These are phyloP conservation scores for Aspergillus sp. DNA, from an alignment of 2,329 filamentous ascomycete species.

Conservation along the genomic window DNA sequence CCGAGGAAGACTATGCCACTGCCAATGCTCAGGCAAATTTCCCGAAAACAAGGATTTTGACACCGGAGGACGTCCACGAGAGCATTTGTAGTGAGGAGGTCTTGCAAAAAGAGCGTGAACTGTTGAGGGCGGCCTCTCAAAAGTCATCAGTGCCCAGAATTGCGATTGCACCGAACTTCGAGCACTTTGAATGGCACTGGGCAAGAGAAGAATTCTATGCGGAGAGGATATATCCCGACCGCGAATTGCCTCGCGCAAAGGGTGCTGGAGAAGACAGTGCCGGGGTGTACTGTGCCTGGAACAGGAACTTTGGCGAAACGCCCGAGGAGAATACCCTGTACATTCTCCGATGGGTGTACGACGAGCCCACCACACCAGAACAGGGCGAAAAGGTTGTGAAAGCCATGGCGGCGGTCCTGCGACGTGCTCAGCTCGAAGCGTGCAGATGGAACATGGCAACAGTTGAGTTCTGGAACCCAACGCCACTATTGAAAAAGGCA, in stretches of 20 bases:
- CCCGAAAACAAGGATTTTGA: conserved; percentile 34
- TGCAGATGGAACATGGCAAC: conserved; percentile 67
- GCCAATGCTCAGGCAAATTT: conserved; percentile 26
- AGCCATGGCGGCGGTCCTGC: conserved; percentile 64
- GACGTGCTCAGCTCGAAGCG: conserved; percentile 70
- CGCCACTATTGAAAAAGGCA: conserved; percentile 51
- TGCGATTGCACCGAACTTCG: conserved; percentile 67
- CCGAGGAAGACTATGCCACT: conserved; percentile 23
- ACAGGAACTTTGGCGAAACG: conserved; percentile 41
- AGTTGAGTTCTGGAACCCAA: conserved; percentile 84
- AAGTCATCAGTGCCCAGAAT: conserved; percentile 54
- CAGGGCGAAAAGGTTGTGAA: conserved; percentile 54
- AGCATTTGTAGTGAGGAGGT: conserved; percentile 62
- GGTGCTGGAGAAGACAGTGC: conserved; percentile 64
- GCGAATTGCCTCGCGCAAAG: conserved; percentile 57
- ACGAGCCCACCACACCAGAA: conserved; percentile 38
- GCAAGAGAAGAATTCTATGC: conserved; percentile 78
- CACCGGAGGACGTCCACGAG: conserved; percentile 35
- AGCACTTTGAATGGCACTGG: conserved; percentile 74
- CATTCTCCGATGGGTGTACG: conserved; percentile 46
- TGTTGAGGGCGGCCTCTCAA: conserved; percentile 55
- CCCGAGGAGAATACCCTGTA: conserved; percentile 43
- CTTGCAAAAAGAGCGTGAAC: conserved; percentile 64
- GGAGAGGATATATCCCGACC: conserved; percentile 59
- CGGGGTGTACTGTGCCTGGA: conserved; percentile 45